Conservation (phyloP, 192 early-diverging fungal species). For the Entomortierella lignicola region DNA sequence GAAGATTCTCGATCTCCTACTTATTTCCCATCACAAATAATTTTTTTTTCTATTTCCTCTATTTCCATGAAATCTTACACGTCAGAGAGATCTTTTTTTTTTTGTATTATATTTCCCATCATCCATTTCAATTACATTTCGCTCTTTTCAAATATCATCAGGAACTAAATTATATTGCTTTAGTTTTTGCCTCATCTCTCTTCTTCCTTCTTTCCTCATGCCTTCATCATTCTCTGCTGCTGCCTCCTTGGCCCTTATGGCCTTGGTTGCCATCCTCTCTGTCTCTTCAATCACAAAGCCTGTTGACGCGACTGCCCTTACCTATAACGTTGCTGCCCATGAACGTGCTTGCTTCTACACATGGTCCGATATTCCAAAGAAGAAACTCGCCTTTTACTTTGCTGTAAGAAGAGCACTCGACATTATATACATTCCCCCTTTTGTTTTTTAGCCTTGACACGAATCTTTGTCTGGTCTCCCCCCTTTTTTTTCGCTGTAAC, state of each 20-base stretch:
- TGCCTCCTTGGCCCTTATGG: conserved; percentile 30
- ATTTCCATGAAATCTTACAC: neutral
- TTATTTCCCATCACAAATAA: too few relatives aligned
- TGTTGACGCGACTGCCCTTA: conserved; percentile 69
- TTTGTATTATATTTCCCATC: neutral
- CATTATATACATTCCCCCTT: too few relatives aligned
- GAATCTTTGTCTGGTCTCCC: neutral
- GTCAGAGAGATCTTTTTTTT: neutral
- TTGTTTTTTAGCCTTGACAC: neutral
- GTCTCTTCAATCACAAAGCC: conserved; percentile 29
- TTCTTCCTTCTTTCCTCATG: neutral
- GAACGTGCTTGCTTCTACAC: conserved; percentile 95
- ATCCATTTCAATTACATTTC: neutral
- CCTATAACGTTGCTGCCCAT: conserved; percentile 89
- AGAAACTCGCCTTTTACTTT: conserved; percentile 98
- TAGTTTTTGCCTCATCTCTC: neutral
- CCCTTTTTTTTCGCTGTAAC: neutral
- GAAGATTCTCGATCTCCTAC: neutral
- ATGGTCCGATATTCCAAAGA: conserved; percentile 75
- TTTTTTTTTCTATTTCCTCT: neutral
- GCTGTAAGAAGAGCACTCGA: conserved; percentile 75
- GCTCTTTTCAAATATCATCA: too few relatives aligned
- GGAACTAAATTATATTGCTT: too few relatives aligned
- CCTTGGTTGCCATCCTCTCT: conserved; percentile 42
- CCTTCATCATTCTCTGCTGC: conserved; percentile 34